Evolutionary conservation across 1,284 basidiomycete genomes (phyloP), one percentile per base, ranked within the genome.

Genomic region (Limonomyces culmigenus): DNA sequence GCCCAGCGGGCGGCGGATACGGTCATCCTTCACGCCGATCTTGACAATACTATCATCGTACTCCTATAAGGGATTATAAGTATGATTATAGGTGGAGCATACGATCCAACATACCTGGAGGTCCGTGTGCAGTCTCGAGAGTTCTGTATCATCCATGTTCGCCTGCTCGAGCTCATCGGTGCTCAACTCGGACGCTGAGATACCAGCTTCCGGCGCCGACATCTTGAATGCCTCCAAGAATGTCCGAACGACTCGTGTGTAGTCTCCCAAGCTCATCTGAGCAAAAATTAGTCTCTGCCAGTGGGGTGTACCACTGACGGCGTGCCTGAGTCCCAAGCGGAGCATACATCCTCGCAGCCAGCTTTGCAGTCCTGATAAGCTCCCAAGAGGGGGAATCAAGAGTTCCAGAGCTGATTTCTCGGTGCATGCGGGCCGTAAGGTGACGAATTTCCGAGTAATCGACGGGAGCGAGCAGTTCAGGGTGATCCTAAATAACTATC

Each of bases 301-400:
- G 23, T 27, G 23, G n/a, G n/a, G n/a, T n/a, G n/a, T n/a, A n/a
- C n/a, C n/a, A n/a, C n/a, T n/a, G n/a, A 27, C 23, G 23, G 23
- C n/a, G 23, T 27, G n/a, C 23, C 23, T 57, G 60, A 8, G 86
- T 88, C 29, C 85, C 86, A 4, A 88, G 56, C 1, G 85, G 85
- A 1, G 73, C 84, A 47, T 89, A 89, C 21, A 89, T 74, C 16
- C 77, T 58, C 11, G 79, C 64, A 3, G 83, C 79, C 25, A 80
- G 62, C 49, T 85, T 85, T 12, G 77, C 75, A 12, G 66, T 68
- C 29, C 80, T 70, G 29, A 86, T 64, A 16, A 80, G 55, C 42
- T 74, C 66, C 84, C 86, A 89, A 5, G 77, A 78, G 15, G 85
- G 86, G 1, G 83, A 74, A 44, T 86, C 78, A 32, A 86, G 64